Evolutionary conservation across 345 rosid species (phyloP).

Genomic region (Limnanthes douglasii): DNA sequence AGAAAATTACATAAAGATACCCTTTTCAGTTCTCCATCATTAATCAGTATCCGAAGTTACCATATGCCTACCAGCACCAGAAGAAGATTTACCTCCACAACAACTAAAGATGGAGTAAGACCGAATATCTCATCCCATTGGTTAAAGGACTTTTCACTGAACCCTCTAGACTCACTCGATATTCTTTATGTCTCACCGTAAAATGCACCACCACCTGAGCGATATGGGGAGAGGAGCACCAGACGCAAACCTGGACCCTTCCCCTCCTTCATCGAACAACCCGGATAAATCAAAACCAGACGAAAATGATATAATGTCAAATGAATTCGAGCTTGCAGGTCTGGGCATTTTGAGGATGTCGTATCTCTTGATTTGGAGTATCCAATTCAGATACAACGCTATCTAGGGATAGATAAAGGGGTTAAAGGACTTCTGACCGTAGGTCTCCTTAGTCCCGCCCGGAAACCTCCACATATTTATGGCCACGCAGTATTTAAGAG

Average conservation of each 20-base stretch:
- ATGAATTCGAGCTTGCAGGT: constrained; percentile 60
- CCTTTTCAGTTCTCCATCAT: too few species aligned
- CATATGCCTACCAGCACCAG: too few species aligned
- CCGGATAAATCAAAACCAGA: constrained; percentile 57
- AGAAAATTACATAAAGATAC: too few species aligned
- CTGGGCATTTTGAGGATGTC: constrained; percentile 36
- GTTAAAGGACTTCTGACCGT: too few species aligned
- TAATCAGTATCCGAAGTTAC: too few species aligned
- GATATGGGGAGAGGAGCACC: constrained; percentile 51
- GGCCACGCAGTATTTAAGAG: too few species aligned
- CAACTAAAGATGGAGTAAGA: constrained; percentile 47
- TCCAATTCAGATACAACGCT: constrained; percentile 52
- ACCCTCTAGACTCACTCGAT: constrained; percentile 60
- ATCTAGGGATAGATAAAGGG: too few species aligned
- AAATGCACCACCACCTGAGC: constrained; percentile 47
- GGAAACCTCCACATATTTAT: too few species aligned
- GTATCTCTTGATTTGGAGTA: constrained; percentile 16
- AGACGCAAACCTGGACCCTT: constrained; percentile 45
- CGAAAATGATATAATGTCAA: constrained; percentile 58
- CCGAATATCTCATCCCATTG: constrained; percentile 58
- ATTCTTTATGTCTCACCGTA: constrained; percentile 65
- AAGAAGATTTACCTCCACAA: constrained; percentile 82
- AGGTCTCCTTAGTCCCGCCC: too few species aligned
- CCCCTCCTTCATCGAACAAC: constrained; percentile 62
- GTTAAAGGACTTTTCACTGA: constrained; percentile 46